Evolutionary conservation across 2,329 filamentous ascomycete species (phyloP).

Genomic region (Nemania serpens): DNA sequence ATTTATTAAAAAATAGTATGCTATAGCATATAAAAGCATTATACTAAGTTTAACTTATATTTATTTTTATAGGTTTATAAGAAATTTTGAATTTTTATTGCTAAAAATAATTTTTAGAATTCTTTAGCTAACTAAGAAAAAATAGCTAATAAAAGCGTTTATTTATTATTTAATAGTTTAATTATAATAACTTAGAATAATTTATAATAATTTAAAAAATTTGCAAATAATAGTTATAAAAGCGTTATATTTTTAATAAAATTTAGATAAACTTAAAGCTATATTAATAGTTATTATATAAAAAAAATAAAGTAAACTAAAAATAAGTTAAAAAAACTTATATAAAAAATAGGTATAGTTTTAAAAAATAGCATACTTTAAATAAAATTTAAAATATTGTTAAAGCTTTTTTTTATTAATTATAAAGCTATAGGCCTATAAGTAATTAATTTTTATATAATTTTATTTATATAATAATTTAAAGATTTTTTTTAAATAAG

Average conservation of each 20-base stretch:
- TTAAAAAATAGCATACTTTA: too few species aligned
- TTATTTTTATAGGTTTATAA: too few species aligned
- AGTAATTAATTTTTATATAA: neutral
- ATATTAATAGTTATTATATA: neutral
- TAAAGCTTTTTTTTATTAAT: constrained; percentile 5
- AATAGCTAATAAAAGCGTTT: too few species aligned
- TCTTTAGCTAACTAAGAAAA: too few species aligned
- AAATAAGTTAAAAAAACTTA: neutral
- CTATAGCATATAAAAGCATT: too few species aligned
- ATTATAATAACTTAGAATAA: neutral
- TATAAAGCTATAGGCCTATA: neutral
- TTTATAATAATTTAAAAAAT: neutral
- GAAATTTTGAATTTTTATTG: too few species aligned
- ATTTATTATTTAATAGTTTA: neutral
- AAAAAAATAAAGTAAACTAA: neutral
- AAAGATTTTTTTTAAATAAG: constrained; percentile 1
- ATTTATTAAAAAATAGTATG: too few species aligned
- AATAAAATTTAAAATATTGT: too few species aligned
- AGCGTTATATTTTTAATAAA: neutral
- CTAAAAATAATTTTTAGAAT: too few species aligned
- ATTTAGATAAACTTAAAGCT: too few species aligned
- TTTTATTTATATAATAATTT: constrained; percentile 9
- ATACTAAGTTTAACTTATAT: too few species aligned
- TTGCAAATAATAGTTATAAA: neutral
- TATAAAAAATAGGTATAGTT: neutral